These are phyloP conservation scores for Chamaecyparis obtusa DNA, from an alignment of 75 land plant species.

Conservation along the genomic window DNA sequence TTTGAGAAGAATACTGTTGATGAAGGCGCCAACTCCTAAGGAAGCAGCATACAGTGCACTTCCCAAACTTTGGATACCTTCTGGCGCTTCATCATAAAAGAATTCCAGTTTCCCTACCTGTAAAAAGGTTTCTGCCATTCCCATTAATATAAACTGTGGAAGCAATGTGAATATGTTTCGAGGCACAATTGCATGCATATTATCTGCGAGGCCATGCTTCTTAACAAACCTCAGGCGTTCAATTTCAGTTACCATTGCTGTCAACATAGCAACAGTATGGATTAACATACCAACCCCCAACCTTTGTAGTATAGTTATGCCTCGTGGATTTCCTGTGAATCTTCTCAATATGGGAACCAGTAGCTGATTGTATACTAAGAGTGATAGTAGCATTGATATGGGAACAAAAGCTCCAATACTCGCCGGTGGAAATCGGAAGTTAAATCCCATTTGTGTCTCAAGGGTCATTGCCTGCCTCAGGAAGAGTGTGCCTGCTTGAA, in stretches of 20 bases:
- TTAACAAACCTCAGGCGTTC: slow-evolving; percentile 27
- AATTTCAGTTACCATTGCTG: slow-evolving; percentile 38
- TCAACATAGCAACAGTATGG: slow-evolving; percentile 30
- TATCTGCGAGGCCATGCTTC: slow-evolving; percentile 19
- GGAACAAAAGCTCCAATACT: slow-evolving; percentile 54
- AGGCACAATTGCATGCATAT: slow-evolving; percentile 23
- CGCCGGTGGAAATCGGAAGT: slow-evolving; percentile 67
- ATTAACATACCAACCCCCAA: slow-evolving; percentile 27
- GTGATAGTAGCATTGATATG: slow-evolving; percentile 45
- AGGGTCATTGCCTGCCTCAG: slow-evolving; percentile 75
- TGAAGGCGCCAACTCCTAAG: slow-evolving; percentile 24
- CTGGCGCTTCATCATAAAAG: slow-evolving; percentile 74
- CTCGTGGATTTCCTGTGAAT: slow-evolving; percentile 46
- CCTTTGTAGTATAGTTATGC: slow-evolving; percentile 23
- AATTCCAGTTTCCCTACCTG: slow-evolving; percentile 61
- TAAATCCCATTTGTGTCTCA: slow-evolving; percentile 43
- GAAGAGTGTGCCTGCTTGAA: slow-evolving; percentile 70
- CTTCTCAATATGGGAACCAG: slow-evolving; percentile 25
- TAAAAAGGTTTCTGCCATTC: slow-evolving; percentile 33
- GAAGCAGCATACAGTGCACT: slow-evolving; percentile 18
- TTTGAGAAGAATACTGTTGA: slow-evolving; percentile 34
- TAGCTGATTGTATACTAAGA: slow-evolving; percentile 46
- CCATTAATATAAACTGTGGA: slow-evolving; percentile 44
- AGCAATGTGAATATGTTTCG: slow-evolving; percentile 43
- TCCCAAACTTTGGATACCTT: slow-evolving; percentile 34